Base-by-base conservation (phyloP, 2,329 filamentous ascomycete genomes). In the Lachnellula arida region DNA sequence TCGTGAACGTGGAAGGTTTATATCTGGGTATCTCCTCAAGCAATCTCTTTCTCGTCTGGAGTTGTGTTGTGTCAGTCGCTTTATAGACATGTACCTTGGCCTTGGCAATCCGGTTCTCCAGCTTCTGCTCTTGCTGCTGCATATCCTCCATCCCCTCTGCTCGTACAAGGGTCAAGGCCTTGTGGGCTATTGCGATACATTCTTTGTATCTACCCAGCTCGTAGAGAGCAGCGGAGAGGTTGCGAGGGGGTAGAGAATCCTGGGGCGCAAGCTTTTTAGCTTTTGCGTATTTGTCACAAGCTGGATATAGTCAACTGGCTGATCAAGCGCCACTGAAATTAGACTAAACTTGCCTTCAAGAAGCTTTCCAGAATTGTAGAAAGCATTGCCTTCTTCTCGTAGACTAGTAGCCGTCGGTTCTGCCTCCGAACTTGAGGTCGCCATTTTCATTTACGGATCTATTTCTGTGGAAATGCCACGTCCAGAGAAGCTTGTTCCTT, bases 161-260 rank as follows among this genome's bases (percentile, higher is more conserved):
- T 22, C 48, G 35, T 23, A 46, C 40, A 12, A 59, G 25, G 15
- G 35, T n/a, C 7, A 58, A 25, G 17, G 55, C 55, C 22, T 37
- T 49, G n/a, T 49, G 32, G 0, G 52, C 52, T 12, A n/a, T 42
- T 4, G 17, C 6, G 34, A 50, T 52, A 40, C 35, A 55, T 54
- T 46, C 7, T 12, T 25, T 43, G 23, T 56, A 60, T 32, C 53
- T 15, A 4, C 55, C 53, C 2, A 54, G 32, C 37, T 60, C 59
- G 5, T 52, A 54, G 17, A 52, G 43, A 1, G 50, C 47, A 4
- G 55, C 47, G 7, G 59, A 60, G n/a, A 61, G 19, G 25, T 58
- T 60, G 19, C 57, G 43, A 17, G 54, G 44, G 1, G 51, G 53
- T 17, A 35, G 34, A 19, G 34, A 74, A 1, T 87, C 54, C 15